Evolutionary conservation across 345 rosid species (phyloP), one percentile per base, ranked within the genome.

Genomic region (Aurinia saxatilis): DNA sequence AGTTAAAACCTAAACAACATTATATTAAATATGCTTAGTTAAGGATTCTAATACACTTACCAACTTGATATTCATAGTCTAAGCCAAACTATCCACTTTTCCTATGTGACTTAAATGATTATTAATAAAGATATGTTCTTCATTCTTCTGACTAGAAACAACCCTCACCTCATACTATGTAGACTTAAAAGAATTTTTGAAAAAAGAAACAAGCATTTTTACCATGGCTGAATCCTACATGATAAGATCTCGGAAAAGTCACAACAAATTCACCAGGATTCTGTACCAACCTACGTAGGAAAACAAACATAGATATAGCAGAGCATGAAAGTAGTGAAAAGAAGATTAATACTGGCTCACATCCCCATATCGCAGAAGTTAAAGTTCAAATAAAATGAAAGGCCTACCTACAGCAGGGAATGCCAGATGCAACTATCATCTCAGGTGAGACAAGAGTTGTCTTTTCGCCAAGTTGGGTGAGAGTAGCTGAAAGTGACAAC

Each of bases 161-260:
- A 54, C 21, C 63, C 63, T 62, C 38, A 54, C 63, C 51, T 55
- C 50, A 48, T 30, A 23, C 51, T 70, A 47, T 23, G 58, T 63
- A 15, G 56, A 58, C 71, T 51, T 46, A 56, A 71, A 46, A 58
- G 45, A 53, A 57, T 48, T 66, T 36, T 70, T 47, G 36, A 61
- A 68, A 66, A 46, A 50, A 68, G 67, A 75, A 50, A 65, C 67
- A 77, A 34, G 37, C 37, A 34, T 34, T 25, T 60, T 87, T 89
- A 95, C 99, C 97, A n/a, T 95, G 99, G 86, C 99, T 95, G 95
- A 95, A 90, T 77, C 99, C 99, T 65, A 83, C 86, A 78, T 95
- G 99, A 75, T 95, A 95, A 61, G 97, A 95, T 80, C 99, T 80
- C 27, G 99, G 99, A 77, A 95, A 95, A 59, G 99, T 95, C 80